Conservation (phyloP, 2,329 filamentous ascomycete species). For the Ambrosiella beaveri region DNA sequence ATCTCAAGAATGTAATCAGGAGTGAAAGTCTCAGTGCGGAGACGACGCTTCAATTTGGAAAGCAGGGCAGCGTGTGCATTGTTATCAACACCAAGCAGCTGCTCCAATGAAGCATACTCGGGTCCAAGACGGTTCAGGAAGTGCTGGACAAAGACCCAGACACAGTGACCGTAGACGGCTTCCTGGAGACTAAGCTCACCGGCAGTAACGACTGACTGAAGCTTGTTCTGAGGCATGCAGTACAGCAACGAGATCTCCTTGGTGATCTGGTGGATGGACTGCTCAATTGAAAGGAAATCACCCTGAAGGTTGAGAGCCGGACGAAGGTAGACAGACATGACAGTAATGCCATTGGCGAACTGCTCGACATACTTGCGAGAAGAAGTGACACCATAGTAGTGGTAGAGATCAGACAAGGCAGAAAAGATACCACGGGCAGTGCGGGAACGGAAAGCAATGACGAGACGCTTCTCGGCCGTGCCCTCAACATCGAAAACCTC, state of each 20-base stretch:
- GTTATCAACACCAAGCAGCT: slow-evolving; percentile 65
- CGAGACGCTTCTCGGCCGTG: slow-evolving; percentile 78
- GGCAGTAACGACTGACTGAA: slow-evolving; percentile 74
- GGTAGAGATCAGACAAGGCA: slow-evolving; percentile 85
- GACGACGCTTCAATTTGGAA: slow-evolving; percentile 83
- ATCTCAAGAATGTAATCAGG: slow-evolving; percentile 97
- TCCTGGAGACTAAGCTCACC: slow-evolving; percentile 85
- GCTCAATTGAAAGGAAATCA: slow-evolving; percentile 63
- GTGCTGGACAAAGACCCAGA: slow-evolving; percentile 95
- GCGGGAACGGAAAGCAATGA: slow-evolving; percentile 85
- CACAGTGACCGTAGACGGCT: slow-evolving; percentile 90
- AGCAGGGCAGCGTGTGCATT: slow-evolving; percentile 74
- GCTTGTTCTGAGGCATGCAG: slow-evolving; percentile 94
- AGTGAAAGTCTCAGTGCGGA: slow-evolving; percentile 93
- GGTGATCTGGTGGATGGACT: slow-evolving; percentile 95
- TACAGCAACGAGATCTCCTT: slow-evolving; percentile 95
- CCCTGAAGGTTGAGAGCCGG: slow-evolving; percentile 44
- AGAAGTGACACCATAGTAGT: slow-evolving; percentile 94
- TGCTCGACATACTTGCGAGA: slow-evolving; percentile 97
- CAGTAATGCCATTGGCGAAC: slow-evolving; percentile 94
- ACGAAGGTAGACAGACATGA: slow-evolving; percentile 88
- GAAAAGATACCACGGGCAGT: slow-evolving; percentile 90
- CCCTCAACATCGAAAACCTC: slow-evolving; percentile 94
- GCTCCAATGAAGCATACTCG: slow-evolving; percentile 75
- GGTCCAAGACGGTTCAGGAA: slow-evolving; percentile 90